phyloP scores from a whole-genome alignment of 169 alveolate species.

The Plasmodium cynomolgi region DNA sequence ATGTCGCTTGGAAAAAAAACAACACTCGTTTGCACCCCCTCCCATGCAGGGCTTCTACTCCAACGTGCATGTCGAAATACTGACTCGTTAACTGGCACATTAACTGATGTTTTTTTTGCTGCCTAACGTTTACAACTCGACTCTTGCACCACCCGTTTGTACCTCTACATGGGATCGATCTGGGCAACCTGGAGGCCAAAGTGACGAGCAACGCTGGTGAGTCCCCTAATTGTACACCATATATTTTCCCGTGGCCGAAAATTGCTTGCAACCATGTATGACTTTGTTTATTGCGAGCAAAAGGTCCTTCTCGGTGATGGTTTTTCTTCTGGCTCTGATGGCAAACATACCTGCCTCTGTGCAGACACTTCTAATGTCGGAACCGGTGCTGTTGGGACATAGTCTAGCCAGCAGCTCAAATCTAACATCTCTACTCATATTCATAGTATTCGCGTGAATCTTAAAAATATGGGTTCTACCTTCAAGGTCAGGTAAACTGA shows the following conservation, averaged over 20 bases:
- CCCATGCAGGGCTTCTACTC: background rate
- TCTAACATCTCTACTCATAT: slow-evolving; percentile 95
- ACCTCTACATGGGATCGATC: background rate
- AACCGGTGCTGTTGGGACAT: slow-evolving; percentile 99
- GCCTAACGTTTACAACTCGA: background rate
- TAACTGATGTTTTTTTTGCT: background rate
- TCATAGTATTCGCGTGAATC: slow-evolving; percentile 98
- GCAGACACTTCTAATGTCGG: slow-evolving; percentile 98
- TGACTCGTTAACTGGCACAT: background rate
- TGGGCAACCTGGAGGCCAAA: background rate
- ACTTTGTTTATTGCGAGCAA: slow-evolving; percentile 98
- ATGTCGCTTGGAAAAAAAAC: background rate
- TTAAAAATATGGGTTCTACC: slow-evolving; percentile 97
- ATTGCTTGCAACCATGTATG: slow-evolving; percentile 97
- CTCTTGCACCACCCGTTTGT: background rate
- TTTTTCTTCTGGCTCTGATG: slow-evolving; percentile 98
- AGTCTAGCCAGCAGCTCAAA: slow-evolving; percentile 97
- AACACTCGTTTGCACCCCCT: background rate
- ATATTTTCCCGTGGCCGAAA: slow-evolving; percentile 98
- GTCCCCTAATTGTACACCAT: slow-evolving; percentile 95
- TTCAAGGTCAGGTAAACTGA: slow-evolving; percentile 98
- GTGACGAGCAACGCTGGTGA: background rate
- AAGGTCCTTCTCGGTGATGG: slow-evolving; percentile 96
- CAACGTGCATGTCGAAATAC: background rate
- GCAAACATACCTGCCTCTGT: slow-evolving; percentile 99